Conservation (phyloP, 331 rosid species). For the Malus hybrid region DNA sequence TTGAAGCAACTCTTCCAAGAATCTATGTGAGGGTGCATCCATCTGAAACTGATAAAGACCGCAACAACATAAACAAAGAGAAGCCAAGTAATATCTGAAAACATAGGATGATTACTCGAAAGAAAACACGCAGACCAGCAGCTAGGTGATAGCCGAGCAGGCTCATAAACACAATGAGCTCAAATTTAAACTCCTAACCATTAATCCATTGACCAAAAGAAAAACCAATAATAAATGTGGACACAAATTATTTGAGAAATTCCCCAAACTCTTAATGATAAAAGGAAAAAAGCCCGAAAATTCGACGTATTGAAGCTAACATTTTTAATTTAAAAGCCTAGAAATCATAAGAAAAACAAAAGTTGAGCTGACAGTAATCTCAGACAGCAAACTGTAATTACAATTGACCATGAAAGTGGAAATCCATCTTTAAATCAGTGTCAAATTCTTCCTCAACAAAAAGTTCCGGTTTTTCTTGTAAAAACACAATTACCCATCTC, state of each 20-base stretch:
- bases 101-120: background rate
- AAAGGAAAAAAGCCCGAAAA: background rate
- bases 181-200: background rate
- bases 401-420: background rate
- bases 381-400: background rate
- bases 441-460: background rate
- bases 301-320: background rate
- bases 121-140: background rate
- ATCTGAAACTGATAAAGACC: conserved; percentile 42
- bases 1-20: conserved; percentile 20
- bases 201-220: background rate
- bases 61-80: conserved; percentile 2
- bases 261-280: background rate
- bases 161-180: background rate
- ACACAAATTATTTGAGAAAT: background rate
- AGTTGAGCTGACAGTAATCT: background rate
- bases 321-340: background rate
- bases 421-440: background rate
- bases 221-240: background rate
- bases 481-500: background rate
- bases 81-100: background rate
- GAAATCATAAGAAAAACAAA: background rate
- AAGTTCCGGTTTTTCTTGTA: background rate
- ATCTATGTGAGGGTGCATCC: conserved; percentile 39
- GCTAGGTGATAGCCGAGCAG: background rate